Evolutionary conservation across 2,329 filamentous ascomycete genomes (phyloP).

Genomic region (Cladobotryum protrusum): DNA sequence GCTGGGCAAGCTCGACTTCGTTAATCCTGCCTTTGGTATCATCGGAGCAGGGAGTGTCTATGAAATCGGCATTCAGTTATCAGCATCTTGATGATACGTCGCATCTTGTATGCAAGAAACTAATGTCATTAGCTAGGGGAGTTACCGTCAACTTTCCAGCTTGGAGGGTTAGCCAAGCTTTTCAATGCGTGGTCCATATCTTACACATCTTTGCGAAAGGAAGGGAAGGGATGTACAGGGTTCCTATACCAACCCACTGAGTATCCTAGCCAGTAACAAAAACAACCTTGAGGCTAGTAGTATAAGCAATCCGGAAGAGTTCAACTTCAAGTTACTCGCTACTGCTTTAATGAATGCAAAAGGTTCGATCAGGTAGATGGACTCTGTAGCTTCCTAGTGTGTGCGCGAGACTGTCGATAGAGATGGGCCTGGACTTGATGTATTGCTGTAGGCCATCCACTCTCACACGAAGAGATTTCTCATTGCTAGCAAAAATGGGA

Average conservation of each 20-base stretch:
- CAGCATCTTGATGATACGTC: conserved; percentile 12
- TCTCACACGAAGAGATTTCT: neutral
- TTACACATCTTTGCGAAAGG: conserved; percentile 9
- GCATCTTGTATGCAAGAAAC: too few species aligned
- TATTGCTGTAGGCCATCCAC: neutral
- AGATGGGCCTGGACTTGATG: neutral
- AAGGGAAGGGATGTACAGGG: conserved; percentile 10
- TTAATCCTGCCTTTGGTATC: conserved; percentile 4
- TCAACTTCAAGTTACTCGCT: neutral
- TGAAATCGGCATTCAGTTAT: too few species aligned
- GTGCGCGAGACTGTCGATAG: neutral
- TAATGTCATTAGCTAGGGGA: too few species aligned
- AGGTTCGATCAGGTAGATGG: too few species aligned
- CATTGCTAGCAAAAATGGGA: neutral
- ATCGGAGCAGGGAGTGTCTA: neutral
- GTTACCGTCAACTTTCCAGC: conserved; percentile 16
- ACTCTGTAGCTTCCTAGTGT: too few species aligned
- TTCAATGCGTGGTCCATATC: conserved; percentile 9
- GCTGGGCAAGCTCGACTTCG: conserved; percentile 27
- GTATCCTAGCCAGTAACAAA: conserved; percentile 31
- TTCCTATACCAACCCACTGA: conserved; percentile 28
- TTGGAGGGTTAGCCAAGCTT: neutral
- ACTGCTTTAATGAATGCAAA: too few species aligned
- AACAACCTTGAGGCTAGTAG: neutral
- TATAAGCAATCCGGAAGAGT: neutral